Base-by-base conservation (phyloP, 306 rosid species). In the Leucaena leucocephala region DNA sequence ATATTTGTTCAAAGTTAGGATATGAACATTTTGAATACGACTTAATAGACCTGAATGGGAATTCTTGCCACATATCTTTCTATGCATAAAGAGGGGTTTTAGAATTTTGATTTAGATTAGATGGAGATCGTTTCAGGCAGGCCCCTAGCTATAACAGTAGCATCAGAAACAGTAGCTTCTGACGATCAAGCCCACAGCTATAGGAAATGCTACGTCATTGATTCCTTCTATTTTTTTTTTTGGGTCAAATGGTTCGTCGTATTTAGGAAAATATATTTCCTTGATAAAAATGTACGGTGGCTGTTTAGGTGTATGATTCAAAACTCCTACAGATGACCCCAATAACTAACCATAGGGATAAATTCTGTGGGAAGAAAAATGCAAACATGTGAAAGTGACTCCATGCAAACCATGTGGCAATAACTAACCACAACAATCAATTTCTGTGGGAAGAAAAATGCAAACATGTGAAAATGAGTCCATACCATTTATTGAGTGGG, bases 51-150 rank as follows among this genome's bases (percentile, higher is more conserved):
- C 59, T 46, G 5, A n/a, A 3, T 48, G 76, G 33, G 59, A 81
- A 65, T 49, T 54, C 68, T 72, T 19, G 19, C 84, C 85, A 57
- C 75, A 58, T 59, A 46, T 68, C 52, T 80, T 65, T 27, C 14
- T 58, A 42, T 4, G 19, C 55, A 76, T 66, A 50, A 13, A 61
- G 43, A 72, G 17, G 11, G 49, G 3, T 42, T 76, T 74, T 57
- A 55, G 38, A 66, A 39, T 35, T 33, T 65, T 38, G 76, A 67
- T 48, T n/a, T n/a, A n/a, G n/a, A n/a, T 5, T 76, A 66, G 63
- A 71, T 44, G 76, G 54, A 64, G 45, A 40, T 33, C 57, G 36
- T 42, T 50, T 63, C 27, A 38, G 40, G 54, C 58, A 44, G 27
- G 58, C 68, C 48, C 62, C 80, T 3, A 38, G 58, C 68, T 39